phyloP scores from a whole-genome alignment of 2,329 filamentous ascomycete species.

The Fusarium buharicum region DNA sequence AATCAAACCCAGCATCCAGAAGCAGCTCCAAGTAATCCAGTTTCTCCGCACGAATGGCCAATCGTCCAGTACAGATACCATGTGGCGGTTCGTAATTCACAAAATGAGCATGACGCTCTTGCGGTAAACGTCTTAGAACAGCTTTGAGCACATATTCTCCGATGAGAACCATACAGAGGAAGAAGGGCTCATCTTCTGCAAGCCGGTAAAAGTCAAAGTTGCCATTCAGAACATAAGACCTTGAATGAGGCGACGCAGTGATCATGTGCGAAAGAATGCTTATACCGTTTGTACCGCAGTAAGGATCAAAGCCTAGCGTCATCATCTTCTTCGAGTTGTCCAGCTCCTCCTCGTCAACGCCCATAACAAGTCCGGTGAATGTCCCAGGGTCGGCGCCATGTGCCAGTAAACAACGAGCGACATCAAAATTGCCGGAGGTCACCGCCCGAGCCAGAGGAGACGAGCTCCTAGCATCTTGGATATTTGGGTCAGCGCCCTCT shows the following conservation, averaged over 20 bases:
- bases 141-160: slow-evolving; percentile 5
- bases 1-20: slow-evolving; percentile 32
- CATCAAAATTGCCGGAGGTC: not conserved
- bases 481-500: slow-evolving; percentile 35
- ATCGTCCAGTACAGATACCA: slow-evolving; percentile 3
- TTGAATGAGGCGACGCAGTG: not conserved
- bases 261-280: slow-evolving; percentile 19
- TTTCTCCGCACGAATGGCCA: slow-evolving; percentile 14
- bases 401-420: slow-evolving; percentile 16
- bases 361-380: slow-evolving; percentile 1
- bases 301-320: slow-evolving; percentile 26
- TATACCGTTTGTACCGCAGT: not conserved
- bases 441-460: slow-evolving; percentile 24
- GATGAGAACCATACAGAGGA: slow-evolving; percentile 4
- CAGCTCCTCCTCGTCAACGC: not conserved
- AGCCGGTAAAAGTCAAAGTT: slow-evolving; percentile 36
- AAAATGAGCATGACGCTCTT: slow-evolving; percentile 15
- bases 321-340: slow-evolving; percentile 11
- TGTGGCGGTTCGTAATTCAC: slow-evolving; percentile 17
- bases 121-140: slow-evolving; percentile 33
- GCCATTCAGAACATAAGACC: slow-evolving; percentile 25
- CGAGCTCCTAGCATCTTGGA: slow-evolving; percentile 6
- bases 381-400: slow-evolving; percentile 25
- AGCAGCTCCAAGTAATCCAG: slow-evolving; percentile 12
- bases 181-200: slow-evolving; percentile 20